Evolutionary conservation across 352 stramenopile genomes (phyloP), one percentile per base, ranked within the genome.

Genomic region (Phytophthora megakarya): DNA sequence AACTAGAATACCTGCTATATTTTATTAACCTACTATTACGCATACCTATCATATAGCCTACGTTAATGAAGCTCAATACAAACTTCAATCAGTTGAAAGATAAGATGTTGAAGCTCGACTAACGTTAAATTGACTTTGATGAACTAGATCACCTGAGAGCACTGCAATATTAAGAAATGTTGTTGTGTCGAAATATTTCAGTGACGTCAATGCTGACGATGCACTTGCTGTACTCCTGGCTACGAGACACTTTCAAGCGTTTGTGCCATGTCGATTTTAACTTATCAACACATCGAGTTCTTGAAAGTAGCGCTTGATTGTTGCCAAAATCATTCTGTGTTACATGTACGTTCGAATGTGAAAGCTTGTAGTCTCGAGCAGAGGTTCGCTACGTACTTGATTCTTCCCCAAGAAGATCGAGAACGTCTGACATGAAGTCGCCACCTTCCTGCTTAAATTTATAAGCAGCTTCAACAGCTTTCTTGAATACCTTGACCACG

Each of bases 401-500:
- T 65, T 89, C 43, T 35, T 72, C 85, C 50, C 90, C 84, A 59
- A 98, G 85, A 16, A 98, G 75, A 49, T 95, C 86, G 18, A 98
- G 76, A 11, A 96, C 93, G 48, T 98, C 90, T 35, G 86, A 87
- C 80, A 98, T 90, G 70, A 98, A 98, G 73, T 98, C 91, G 16
- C 89, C 88, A 19, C 92, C 90, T 25, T 95, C 93, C 21, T 84
- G 78, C 61, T 97, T 97, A 63, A 96, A 95, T 51, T 95, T 88
- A 39, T 91, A 72, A 3, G 83, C 95, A 11, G 81, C 85, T 61
- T 87, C 72, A 48, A 98, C 85, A 2, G 92, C 86, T 32, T 96
- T 84, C 21, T 93, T 84, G 76, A 98, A 98, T 7, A 98, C 88
- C 56, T 97, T 97, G 42, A 98, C 95, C 33, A 98, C 93, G 69